Conservation (phyloP, 345 rosid species). For the Linum trigynum region DNA sequence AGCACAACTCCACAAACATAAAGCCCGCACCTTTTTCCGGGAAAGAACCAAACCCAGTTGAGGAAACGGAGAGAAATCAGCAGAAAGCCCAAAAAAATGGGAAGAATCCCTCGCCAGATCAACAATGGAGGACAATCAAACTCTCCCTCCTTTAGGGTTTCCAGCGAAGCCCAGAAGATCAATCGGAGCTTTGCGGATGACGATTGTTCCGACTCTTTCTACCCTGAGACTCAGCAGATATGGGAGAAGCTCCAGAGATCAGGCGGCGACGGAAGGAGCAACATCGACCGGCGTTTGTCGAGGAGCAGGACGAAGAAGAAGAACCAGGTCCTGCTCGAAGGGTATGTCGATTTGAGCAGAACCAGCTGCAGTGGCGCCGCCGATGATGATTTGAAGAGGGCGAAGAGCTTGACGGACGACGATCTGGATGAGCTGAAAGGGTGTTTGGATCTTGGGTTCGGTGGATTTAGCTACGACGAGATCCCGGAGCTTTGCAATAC, state of each 20-base stretch:
- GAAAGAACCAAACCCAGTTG: no score
- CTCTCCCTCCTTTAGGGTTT: constrained; percentile 13
- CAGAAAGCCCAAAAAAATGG: constrained; percentile 18
- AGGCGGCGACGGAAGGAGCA: not conserved
- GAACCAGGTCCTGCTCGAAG: constrained; percentile 79
- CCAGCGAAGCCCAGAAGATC: constrained; percentile 2
- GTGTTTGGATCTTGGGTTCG: constrained; percentile 86
- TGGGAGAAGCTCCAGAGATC: constrained; percentile 10
- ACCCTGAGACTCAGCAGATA: constrained; percentile 17
- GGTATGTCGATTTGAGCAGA: constrained; percentile 45
- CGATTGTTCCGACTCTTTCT: no score
- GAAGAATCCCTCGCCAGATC: constrained; percentile 14
- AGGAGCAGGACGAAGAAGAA: constrained; percentile 5
- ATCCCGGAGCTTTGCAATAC: constrained; percentile 94
- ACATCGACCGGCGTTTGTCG: not conserved
- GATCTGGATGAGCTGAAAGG: constrained; percentile 90
- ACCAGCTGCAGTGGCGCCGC: constrained; percentile 39
- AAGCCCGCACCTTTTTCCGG: not conserved
- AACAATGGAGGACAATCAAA: constrained; percentile 14
- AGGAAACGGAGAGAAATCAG: not conserved
- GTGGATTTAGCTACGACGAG: constrained; percentile 77
- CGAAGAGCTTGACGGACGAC: constrained; percentile 82
- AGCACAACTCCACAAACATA: constrained; percentile 4
- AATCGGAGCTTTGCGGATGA: not conserved
- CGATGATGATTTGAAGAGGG: constrained; percentile 58